Conservation (phyloP, 495 filamentous ascomycete genomes). For the Penicillium subrubescens region DNA sequence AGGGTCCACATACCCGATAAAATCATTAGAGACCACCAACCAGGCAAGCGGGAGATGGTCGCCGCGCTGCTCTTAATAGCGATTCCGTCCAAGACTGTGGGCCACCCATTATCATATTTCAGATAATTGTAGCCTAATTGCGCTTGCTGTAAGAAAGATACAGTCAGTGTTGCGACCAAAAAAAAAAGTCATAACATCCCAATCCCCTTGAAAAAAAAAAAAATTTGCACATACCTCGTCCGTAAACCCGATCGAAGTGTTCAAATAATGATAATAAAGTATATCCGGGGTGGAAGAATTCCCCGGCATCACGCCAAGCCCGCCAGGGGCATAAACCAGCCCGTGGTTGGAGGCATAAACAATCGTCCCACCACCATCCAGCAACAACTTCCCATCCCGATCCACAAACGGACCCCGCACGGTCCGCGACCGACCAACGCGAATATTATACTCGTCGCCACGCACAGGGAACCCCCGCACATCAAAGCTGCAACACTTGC, state of each 20-base stretch:
- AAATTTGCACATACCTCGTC: conserved; percentile 38
- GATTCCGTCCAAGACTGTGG: conserved; percentile 26
- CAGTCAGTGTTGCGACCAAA: neutral
- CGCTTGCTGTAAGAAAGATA: conserved; percentile 36
- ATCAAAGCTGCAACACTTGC: conserved; percentile 65
- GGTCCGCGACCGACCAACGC: conserved; percentile 41
- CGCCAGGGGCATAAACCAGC: conserved; percentile 50
- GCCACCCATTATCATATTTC: conserved; percentile 49
- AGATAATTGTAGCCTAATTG: conserved; percentile 48
- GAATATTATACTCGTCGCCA: conserved; percentile 64
- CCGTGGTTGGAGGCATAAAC: conserved; percentile 51
- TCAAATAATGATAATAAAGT: conserved; percentile 54
- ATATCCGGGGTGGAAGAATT: conserved; percentile 39
- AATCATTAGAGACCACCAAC: conserved; percentile 12
- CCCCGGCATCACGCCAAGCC: conserved; percentile 40
- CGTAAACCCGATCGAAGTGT: conserved; percentile 43
- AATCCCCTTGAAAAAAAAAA: neutral
- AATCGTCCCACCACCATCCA: conserved; percentile 44
- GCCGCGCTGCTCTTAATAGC: neutral
- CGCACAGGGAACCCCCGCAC: conserved; percentile 43
- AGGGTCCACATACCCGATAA: conserved; percentile 14
- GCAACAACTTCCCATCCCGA: conserved; percentile 28
- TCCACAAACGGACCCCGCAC: conserved; percentile 48
- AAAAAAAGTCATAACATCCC: neutral
- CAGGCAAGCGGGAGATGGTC: neutral